phyloP scores from a whole-genome alignment of 495 filamentous ascomycete genomes.

The Lophiotrema nucula region DNA sequence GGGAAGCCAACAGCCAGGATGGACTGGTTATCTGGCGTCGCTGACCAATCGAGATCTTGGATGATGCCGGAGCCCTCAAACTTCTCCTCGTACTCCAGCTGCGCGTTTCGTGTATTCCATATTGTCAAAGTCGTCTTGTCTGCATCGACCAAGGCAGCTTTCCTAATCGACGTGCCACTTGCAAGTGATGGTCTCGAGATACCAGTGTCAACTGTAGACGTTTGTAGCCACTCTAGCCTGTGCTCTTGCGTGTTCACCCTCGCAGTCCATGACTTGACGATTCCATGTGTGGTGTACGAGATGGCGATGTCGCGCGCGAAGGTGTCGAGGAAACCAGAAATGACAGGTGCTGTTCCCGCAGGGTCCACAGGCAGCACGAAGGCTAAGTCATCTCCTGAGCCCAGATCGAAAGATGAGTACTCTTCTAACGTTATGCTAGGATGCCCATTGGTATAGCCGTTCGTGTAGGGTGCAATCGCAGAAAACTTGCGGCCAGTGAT shows the following conservation, averaged over 20 bases:
- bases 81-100: slow-evolving; percentile 75
- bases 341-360: slow-evolving; percentile 67
- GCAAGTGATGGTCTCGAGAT: slow-evolving; percentile 71
- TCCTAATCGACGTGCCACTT: slow-evolving; percentile 83
- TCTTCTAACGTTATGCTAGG: slow-evolving; percentile 53
- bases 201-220: slow-evolving; percentile 78
- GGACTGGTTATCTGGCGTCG: slow-evolving; percentile 85
- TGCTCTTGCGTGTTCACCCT: slow-evolving; percentile 58
- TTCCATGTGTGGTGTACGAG: slow-evolving; percentile 74
- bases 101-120: slow-evolving; percentile 81
- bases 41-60: slow-evolving; percentile 90
- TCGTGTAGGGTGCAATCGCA: slow-evolving; percentile 16
- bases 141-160: slow-evolving; percentile 77
- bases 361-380: slow-evolving; percentile 90
- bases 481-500: slow-evolving; percentile 30
- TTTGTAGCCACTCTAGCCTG: slow-evolving; percentile 77
- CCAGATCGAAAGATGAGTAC: slow-evolving; percentile 71
- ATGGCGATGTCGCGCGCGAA: slow-evolving; percentile 88
- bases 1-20: slow-evolving; percentile 90
- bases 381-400: slow-evolving; percentile 68
- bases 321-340: slow-evolving; percentile 80
- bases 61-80: slow-evolving; percentile 74
- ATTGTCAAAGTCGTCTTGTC: slow-evolving; percentile 77
- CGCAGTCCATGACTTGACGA: slow-evolving; percentile 83
- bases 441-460: slow-evolving; percentile 36